Evolutionary conservation across 176 grass and related monocot species (phyloP), one percentile per base, ranked within the genome.

Genomic region (Hordeum vulgare): DNA sequence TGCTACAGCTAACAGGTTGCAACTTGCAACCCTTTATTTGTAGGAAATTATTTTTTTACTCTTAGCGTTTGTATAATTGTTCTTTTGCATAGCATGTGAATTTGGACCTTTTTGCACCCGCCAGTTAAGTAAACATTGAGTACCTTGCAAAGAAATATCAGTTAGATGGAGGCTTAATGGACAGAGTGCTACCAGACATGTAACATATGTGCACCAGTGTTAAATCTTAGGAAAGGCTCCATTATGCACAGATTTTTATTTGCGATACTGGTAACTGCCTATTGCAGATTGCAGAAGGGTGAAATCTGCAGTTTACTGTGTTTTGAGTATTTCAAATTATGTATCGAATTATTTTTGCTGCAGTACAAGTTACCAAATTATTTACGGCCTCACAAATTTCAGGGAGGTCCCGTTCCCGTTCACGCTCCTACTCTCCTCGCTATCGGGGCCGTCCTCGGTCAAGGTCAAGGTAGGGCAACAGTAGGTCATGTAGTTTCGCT

Each of bases 391-490:
- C 31, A 85, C 1, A n/a, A 80, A 3, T 65, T 76, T 36, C 80
- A 98, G 96, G 89, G 64, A 78, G 96, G 27, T 95, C 96, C 8
- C 88, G 89, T 56, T 93, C 95, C 62, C 89, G 80, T 20, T 97
- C 94, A 0, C 91, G 75, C 28, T 94, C 92, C 9, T 86, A 82
- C 20, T 97, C 96, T 83, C 93, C 93, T 23, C 96, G 85, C 59
- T 79, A 90, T 65, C 74, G 87, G 28, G 96, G 88, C 21, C 87
- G 91, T 71, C 85, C 88, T 65, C 82, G 25, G 20, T 98, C 96
- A 45, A 89, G 35, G 28, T 98, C 96, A 45, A 89, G 96, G 95
- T 97, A 87, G 78, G 27, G 8, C 42, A 49, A 60, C 23, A 67
- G 31, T 42, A 8, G 56, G 79, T 68, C 80, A 34, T 18, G 61